Conservation (phyloP, 1,284 basidiomycete species). For the Mrakiaceae sp. region DNA sequence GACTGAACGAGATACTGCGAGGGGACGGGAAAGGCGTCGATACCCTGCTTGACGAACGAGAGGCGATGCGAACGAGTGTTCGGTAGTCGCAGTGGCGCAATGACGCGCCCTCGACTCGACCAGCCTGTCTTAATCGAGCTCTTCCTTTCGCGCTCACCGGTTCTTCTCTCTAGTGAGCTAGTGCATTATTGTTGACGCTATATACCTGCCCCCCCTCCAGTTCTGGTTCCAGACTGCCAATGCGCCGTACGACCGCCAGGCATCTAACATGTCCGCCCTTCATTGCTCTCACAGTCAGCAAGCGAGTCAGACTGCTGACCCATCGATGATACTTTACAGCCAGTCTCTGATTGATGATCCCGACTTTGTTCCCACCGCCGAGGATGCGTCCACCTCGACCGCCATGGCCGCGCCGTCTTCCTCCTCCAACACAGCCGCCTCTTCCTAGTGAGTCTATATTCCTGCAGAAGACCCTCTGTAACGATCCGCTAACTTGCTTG, state of each 20-base stretch:
- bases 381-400: neutral
- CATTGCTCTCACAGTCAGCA: no score
- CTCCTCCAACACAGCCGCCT: neutral
- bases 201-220: neutral
- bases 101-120: no score
- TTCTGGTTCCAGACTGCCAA: conserved; percentile 16
- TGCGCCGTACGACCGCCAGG: neutral
- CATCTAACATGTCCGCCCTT: conserved; percentile 1
- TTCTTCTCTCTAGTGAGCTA: no score
- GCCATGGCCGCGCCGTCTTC: neutral
- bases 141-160: no score
- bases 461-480: neutral
- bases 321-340: neutral
- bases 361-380: conserved; percentile 4
- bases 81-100: no score
- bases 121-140: no score
- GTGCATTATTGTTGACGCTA: no score
- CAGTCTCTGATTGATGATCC: conserved; percentile 12
- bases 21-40: no score
- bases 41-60: no score
- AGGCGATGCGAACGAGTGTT: no score
- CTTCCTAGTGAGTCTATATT: neutral
- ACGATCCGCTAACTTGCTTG: neutral
- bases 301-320: no score
- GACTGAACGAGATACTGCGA: no score